Evolutionary conservation across 345 rosid species (phyloP).

Genomic region (Arabidopsis arenosa): DNA sequence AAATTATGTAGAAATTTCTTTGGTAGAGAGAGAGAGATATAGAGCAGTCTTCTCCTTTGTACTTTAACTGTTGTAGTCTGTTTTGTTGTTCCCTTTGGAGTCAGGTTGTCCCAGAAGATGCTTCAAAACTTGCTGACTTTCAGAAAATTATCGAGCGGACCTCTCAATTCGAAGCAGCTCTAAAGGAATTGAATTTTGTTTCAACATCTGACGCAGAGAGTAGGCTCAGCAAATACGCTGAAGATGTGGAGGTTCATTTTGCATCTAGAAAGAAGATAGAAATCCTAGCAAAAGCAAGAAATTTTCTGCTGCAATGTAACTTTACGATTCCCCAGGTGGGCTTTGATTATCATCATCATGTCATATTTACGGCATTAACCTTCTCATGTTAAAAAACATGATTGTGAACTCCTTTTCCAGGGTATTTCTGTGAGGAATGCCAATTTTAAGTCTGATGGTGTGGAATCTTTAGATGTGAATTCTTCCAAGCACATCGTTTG

Average conservation of each 20-base stretch:
- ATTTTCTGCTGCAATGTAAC: conserved; percentile 75
- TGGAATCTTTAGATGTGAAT: conserved; percentile 35
- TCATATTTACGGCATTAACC: conserved; percentile 10
- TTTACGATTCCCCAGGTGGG: conserved; percentile 79
- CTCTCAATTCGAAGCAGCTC: conserved; percentile 70
- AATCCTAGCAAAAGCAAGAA: conserved; percentile 88
- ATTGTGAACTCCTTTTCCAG: conserved; percentile 51
- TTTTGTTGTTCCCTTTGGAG: conserved; percentile 36
- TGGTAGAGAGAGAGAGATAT: conserved; percentile 19
- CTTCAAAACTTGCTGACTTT: conserved; percentile 85
- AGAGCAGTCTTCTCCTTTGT: conserved; percentile 15
- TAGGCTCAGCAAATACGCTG: conserved; percentile 80
- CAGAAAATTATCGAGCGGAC: conserved; percentile 73
- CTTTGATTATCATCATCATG: conserved; percentile 12
- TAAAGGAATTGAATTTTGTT: conserved; percentile 73
- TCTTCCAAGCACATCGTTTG: conserved; percentile 63
- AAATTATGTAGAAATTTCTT: conserved; percentile 11
- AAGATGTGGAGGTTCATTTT: conserved; percentile 97
- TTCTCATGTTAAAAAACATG: conserved; percentile 24
- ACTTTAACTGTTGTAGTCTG: conserved; percentile 2
- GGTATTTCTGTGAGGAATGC: conserved; percentile 51
- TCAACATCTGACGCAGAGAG: conserved; percentile 70
- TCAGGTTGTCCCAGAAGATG: conserved; percentile 96
- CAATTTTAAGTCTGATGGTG: conserved; percentile 45
- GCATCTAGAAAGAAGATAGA: conserved; percentile 83